Evolutionary conservation across 805 yeast genomes (phyloP).

Genomic region (Clavispora fructus): DNA sequence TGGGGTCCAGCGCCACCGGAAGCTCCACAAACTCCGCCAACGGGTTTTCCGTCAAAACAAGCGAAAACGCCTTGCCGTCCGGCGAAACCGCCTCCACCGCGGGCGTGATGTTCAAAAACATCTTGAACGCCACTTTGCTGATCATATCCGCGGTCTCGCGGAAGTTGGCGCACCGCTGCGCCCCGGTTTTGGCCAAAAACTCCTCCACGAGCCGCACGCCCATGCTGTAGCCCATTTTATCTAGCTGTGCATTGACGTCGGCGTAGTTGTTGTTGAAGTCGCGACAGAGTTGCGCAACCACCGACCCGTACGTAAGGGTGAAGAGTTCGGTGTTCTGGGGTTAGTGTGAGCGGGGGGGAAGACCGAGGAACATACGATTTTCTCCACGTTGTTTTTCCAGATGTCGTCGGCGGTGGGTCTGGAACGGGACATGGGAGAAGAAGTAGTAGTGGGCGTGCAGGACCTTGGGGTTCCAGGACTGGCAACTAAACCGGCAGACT

Average conservation of each 20-base stretch:
- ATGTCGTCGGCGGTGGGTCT: conserved; percentile 70
- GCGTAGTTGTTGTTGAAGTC: conserved; percentile 72
- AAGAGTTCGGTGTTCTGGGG: conserved; percentile 80
- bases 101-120: conserved; percentile 81
- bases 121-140: conserved; percentile 82
- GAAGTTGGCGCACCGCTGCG: conserved; percentile 73
- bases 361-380: conserved; percentile 52
- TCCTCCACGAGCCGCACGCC: conserved; percentile 91
- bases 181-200: conserved; percentile 82
- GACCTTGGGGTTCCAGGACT: too few species aligned
- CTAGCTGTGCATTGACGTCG: conserved; percentile 79
- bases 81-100: conserved; percentile 66
- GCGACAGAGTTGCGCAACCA: conserved; percentile 84
- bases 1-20: conserved; percentile 62
- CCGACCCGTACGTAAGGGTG: conserved; percentile 91
- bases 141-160: conserved; percentile 85
- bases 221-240: conserved; percentile 91
- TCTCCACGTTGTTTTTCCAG: conserved; percentile 85
- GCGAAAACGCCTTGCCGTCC: conserved; percentile 69
- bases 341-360: conserved; percentile 6
- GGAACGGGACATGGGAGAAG: conserved; percentile 9
- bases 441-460: neutral
- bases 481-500: too few species aligned
- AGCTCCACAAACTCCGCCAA: conserved; percentile 92
- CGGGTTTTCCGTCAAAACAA: conserved; percentile 80